phyloP scores from a whole-genome alignment of 345 rosid species.

The thale cress (Arabidopsis thaliana) region TAIR10.1 NC_003071.7:14226001-14226500 shows the following conservation, averaged over 20 bases:
- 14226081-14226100: background rate
- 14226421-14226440: background rate
- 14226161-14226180: background rate
- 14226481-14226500: no score
- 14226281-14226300: conserved; percentile 62
- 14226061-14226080: background rate
- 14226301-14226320: conserved; percentile 63
- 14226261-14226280: conserved; percentile 55
- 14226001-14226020: conserved; percentile 61
- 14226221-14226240: conserved; percentile 48
- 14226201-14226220: conserved; percentile 12
- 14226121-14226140: background rate
- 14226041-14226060: background rate
- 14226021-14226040: conserved; percentile 2
- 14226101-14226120: background rate
- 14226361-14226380: conserved; percentile 32
- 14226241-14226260: conserved; percentile 32
- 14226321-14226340: conserved; percentile 60
- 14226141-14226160: background rate
- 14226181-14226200: conserved; percentile 18
- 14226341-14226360: conserved; percentile 52
- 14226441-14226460: background rate
- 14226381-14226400: conserved; percentile 7
- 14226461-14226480: conserved; percentile 14
- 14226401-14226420: background rate